Evolutionary conservation across 2,329 filamentous ascomycete species (phyloP).

Genomic region (Penicillium rolfsii): DNA sequence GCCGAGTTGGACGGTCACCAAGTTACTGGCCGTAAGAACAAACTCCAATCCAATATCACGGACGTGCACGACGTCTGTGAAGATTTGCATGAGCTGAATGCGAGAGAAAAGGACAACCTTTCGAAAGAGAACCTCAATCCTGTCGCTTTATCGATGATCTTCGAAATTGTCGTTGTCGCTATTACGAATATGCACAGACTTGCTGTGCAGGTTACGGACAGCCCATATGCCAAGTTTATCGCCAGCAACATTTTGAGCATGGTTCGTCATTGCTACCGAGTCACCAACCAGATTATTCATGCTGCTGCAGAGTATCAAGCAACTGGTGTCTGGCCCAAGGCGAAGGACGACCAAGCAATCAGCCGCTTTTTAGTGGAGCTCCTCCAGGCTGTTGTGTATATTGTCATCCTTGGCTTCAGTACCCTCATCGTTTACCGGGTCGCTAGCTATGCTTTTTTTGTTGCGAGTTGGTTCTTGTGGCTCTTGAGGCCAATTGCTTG

Average conservation of each 20-base stretch:
- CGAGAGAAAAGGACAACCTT: constrained; percentile 16
- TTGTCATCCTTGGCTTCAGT: constrained; percentile 38
- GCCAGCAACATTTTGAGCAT: constrained; percentile 35
- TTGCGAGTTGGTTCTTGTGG: constrained; percentile 44
- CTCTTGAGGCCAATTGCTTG: constrained; percentile 40
- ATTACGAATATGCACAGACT: constrained; percentile 33
- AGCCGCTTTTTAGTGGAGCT: constrained; percentile 36
- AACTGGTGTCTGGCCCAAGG: constrained; percentile 37
- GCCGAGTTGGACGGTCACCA: constrained; percentile 44
- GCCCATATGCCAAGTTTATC: constrained; percentile 30
- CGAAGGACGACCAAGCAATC: constrained; percentile 34
- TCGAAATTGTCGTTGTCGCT: constrained; percentile 37
- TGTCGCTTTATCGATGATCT: constrained; percentile 34
- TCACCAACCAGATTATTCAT: constrained; percentile 31
- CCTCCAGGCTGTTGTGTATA: constrained; percentile 39
- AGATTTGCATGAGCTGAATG: constrained; percentile 23
- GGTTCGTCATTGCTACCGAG: constrained; percentile 37
- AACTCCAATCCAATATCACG: constrained; percentile 26
- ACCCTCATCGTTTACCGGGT: constrained; percentile 36
- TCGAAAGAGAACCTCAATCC: constrained; percentile 23
- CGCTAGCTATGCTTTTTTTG: constrained; percentile 37
- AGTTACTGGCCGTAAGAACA: constrained; percentile 28
- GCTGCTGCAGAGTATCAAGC: constrained; percentile 37
- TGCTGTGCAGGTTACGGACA: constrained; percentile 27
- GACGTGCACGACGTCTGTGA: constrained; percentile 24